Conservation (phyloP, 2,329 filamentous ascomycete genomes). For the Neoascochyta sp. region DNA sequence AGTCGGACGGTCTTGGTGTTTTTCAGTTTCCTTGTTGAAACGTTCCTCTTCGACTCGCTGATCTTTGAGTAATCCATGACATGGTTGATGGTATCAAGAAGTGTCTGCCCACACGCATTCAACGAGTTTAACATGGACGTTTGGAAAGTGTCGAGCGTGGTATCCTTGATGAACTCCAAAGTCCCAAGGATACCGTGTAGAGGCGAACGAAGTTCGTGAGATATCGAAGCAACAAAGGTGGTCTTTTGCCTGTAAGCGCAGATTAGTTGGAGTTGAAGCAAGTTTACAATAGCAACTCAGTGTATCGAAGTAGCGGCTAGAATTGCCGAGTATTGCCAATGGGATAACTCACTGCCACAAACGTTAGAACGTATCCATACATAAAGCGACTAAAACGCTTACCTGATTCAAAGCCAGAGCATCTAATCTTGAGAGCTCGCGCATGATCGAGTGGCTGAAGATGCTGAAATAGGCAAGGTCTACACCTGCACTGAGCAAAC, state of each 20-base stretch:
- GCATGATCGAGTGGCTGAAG: slow-evolving; percentile 51
- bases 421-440: slow-evolving; percentile 53
- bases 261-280: slow-evolving; percentile 1
- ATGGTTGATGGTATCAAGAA: slow-evolving; percentile 46
- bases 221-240: slow-evolving; percentile 52
- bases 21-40: slow-evolving; percentile 35
- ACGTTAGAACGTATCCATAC: too few species aligned
- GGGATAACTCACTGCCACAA: too few species aligned
- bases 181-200: slow-evolving; percentile 40
- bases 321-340: too few species aligned
- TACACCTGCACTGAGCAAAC: slow-evolving; percentile 25
- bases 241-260: slow-evolving; percentile 40
- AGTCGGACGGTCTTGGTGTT: slow-evolving; percentile 24
- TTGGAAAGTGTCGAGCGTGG: slow-evolving; percentile 38
- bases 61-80: slow-evolving; percentile 31
- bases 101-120: slow-evolving; percentile 45
- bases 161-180: slow-evolving; percentile 50
- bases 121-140: slow-evolving; percentile 47
- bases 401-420: slow-evolving; percentile 42
- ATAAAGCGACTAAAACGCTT: neutral
- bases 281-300: too few species aligned
- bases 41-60: slow-evolving; percentile 29
- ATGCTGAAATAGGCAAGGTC: slow-evolving; percentile 37
- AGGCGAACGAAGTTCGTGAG: slow-evolving; percentile 52
- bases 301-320: too few species aligned